Evolutionary conservation across 257 asterid genomes (phyloP).

Genomic region (Solanum pimpinellifolium): DNA sequence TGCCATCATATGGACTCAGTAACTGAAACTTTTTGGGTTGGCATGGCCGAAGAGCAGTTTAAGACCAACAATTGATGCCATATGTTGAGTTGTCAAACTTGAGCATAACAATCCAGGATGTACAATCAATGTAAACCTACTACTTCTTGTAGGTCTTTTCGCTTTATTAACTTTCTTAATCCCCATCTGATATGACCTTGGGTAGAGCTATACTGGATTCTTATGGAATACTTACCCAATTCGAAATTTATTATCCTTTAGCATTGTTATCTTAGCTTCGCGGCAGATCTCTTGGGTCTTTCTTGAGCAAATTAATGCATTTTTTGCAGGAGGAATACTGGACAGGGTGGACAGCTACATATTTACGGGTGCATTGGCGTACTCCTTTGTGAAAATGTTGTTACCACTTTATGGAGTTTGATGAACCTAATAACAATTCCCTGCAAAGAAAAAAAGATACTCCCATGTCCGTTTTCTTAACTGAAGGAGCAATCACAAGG

Average conservation of each 20-base stretch:
- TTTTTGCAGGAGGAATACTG: slow-evolving; percentile 72
- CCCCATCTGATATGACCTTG: not conserved
- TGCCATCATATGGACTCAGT: not conserved
- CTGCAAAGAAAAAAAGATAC: not conserved
- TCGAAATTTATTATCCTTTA: not conserved
- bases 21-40: not conserved
- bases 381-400: slow-evolving; percentile 73
- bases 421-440: not conserved
- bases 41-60: not conserved
- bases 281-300: not conserved
- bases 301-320: not conserved
- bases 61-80: not conserved
- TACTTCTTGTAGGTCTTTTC: not conserved
- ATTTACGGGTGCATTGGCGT: slow-evolving; percentile 83
- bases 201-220: not conserved
- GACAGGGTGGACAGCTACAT: slow-evolving; percentile 93
- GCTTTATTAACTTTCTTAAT: not conserved
- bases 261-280: not conserved
- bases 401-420: slow-evolving; percentile 74
- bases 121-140: not conserved
- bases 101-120: not conserved
- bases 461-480: not conserved
- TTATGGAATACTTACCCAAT: not conserved
- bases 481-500: not conserved
- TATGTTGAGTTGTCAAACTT: not conserved